A percentile compares a stretch with the other conserved stretches of the same genome.
These are phyloP conservation scores for Talaromyces amestolkiae DNA, from an alignment of 2,329 filamentous ascomycete species.

Conservation along the genomic window DNA sequence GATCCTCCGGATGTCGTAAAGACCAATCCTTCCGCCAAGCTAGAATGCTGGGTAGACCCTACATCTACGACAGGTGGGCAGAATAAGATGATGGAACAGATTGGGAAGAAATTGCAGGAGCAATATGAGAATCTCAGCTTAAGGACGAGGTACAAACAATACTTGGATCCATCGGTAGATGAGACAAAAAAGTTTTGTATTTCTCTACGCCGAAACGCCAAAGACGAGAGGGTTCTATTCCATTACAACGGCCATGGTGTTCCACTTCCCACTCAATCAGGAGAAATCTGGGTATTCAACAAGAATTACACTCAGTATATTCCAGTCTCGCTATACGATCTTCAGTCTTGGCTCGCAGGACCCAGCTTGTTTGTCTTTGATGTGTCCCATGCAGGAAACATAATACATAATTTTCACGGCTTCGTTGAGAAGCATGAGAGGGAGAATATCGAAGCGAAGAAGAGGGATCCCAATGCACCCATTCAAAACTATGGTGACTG, in stretches of 20 bases:
- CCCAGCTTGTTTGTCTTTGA: slow-evolving; percentile 98
- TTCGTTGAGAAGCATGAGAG: slow-evolving; percentile 94
- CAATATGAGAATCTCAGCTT: slow-evolving; percentile 96
- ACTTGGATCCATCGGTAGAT: slow-evolving; percentile 92
- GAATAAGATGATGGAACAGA: slow-evolving; percentile 83
- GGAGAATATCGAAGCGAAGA: slow-evolving; percentile 74
- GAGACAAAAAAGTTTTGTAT: slow-evolving; percentile 96
- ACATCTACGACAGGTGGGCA: slow-evolving; percentile 71
- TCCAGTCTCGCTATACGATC: slow-evolving; percentile 88
- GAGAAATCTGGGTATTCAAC: slow-evolving; percentile 99
- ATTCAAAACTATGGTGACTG: slow-evolving; percentile 71
- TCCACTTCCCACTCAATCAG: slow-evolving; percentile 88
- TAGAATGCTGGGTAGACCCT: slow-evolving; percentile 97
- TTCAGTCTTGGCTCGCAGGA: slow-evolving; percentile 93
- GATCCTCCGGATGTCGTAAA: slow-evolving; percentile 96
- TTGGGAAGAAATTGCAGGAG: slow-evolving; percentile 90
- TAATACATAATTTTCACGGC: slow-evolving; percentile 89
- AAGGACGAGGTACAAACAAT: slow-evolving; percentile 95
- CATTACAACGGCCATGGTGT: slow-evolving; percentile 99
- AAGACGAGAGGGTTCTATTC: slow-evolving; percentile 93
- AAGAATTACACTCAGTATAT: slow-evolving; percentile 99
- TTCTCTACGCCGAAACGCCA: slow-evolving; percentile 84
- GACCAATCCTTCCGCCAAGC: slow-evolving; percentile 85
- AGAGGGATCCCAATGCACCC: slow-evolving; percentile 68
- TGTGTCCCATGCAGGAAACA: slow-evolving; percentile 93